phyloP scores from a whole-genome alignment of 345 rosid genomes.

The Kernera saxatilis region DNA sequence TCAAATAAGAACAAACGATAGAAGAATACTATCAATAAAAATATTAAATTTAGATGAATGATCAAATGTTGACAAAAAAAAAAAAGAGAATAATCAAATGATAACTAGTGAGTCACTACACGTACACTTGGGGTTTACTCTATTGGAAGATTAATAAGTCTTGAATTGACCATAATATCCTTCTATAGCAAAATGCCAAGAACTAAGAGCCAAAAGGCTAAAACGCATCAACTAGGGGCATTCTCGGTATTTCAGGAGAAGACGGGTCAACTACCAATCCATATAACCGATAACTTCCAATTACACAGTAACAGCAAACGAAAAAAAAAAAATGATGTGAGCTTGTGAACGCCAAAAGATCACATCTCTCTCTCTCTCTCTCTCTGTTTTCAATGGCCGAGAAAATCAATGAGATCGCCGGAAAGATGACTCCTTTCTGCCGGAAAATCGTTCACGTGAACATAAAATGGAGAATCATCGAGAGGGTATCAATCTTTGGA shows the following conservation, averaged over 20 bases:
- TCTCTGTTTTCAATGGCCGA: constrained; percentile 44
- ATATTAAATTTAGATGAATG: not conserved
- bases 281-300: constrained; percentile 22
- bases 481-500: constrained; percentile 53
- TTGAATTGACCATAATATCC: not conserved
- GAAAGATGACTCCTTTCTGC: constrained; percentile 52
- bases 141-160: not conserved
- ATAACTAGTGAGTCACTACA: constrained; percentile 1
- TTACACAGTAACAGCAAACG: constrained; percentile 16
- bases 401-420: constrained; percentile 33
- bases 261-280: constrained; percentile 24
- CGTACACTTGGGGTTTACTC: constrained; percentile 28
- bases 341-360: constrained; percentile 7
- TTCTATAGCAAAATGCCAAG: not conserved
- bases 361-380: not conserved
- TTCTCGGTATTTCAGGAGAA: not conserved
- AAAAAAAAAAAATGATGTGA: not conserved
- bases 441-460: constrained; percentile 49
- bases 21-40: not conserved
- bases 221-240: not conserved
- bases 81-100: not conserved
- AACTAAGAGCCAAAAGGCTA: not conserved
- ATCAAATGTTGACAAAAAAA: not conserved
- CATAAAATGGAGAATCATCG: constrained; percentile 49
- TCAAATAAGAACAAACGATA: not conserved